These are phyloP conservation scores for Escovopsis weberi DNA, from an alignment of 2,329 filamentous ascomycete species.

Conservation along the genomic window DNA sequence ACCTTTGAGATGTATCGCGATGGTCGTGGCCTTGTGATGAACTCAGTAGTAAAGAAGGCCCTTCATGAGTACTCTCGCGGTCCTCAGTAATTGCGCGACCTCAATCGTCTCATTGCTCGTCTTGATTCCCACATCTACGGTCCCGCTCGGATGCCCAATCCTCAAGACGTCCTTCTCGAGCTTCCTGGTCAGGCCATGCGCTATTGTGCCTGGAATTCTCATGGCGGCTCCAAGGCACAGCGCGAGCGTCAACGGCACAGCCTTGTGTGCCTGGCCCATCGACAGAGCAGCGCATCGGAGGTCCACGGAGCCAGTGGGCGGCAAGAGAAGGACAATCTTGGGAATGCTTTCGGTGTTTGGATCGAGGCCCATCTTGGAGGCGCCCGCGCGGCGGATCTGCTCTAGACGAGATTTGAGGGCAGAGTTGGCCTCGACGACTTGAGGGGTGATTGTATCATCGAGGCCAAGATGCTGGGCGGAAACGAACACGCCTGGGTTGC, in stretches of 20 bases:
- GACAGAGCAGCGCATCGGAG: conserved; percentile 35
- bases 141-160: conserved; percentile 33
- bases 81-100: conserved; percentile 31
- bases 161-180: conserved; percentile 16
- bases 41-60: conserved; percentile 29
- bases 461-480: conserved; percentile 34
- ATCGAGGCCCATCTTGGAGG: conserved; percentile 46
- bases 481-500: conserved; percentile 51
- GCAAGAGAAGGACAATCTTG: conserved; percentile 40
- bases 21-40: too few relatives aligned
- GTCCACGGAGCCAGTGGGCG: conserved; percentile 19
- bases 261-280: conserved; percentile 41
- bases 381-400: conserved; percentile 40
- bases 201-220: conserved; percentile 29
- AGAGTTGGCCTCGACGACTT: conserved; percentile 33
- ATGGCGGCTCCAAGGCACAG: conserved; percentile 36
- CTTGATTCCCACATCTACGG: conserved; percentile 29
- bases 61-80: conserved; percentile 34
- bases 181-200: conserved; percentile 16
- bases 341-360: conserved; percentile 36
- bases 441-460: conserved; percentile 34
- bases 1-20: too few relatives aligned
- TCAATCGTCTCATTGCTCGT: conserved; percentile 24
- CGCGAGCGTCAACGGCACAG: conserved; percentile 40
- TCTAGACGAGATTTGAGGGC: conserved; percentile 34